Percentiles rank a stretch among this genome's conserved stretches.
These are phyloP conservation scores for Herpotrichia juniperi DNA, from an alignment of 2,329 filamentous ascomycete genomes.

Conservation along the genomic window DNA sequence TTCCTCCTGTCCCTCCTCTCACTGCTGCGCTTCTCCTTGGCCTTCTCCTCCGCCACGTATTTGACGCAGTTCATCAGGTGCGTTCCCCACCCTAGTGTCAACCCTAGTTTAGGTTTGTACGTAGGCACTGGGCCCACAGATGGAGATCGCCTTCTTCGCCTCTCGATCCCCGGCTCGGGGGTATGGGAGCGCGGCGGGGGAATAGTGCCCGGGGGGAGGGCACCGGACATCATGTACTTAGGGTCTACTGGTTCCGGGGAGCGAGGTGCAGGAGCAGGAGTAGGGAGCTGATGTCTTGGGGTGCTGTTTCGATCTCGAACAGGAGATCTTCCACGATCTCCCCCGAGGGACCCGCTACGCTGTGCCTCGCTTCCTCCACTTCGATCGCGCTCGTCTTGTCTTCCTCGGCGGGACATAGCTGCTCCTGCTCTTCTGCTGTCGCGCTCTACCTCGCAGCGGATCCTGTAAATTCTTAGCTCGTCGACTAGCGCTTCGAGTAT, in stretches of 20 bases:
- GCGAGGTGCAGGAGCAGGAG: background rate
- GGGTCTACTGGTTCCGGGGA: background rate
- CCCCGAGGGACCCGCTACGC: background rate
- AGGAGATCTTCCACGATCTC: background rate
- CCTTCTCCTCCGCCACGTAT: conserved; percentile 29
- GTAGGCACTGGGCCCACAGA: conserved; percentile 19
- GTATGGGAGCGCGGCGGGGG: background rate
- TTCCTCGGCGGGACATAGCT: too few relatives aligned
- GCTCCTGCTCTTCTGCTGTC: background rate
- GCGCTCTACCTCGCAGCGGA: background rate
- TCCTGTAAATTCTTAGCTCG: background rate
- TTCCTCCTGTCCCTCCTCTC: background rate
- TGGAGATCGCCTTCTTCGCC: background rate
- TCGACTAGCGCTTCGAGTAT: background rate
- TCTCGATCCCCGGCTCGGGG: background rate
- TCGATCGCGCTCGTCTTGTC: background rate
- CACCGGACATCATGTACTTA: conserved; percentile 1
- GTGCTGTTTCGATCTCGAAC: background rate
- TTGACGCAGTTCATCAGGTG: conserved; percentile 26
- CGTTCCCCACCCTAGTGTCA: conserved; percentile 22
- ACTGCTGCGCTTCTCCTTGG: conserved; percentile 19
- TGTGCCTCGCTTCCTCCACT: too few relatives aligned
- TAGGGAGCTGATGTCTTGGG: background rate
- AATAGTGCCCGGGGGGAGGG: background rate
- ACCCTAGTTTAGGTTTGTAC: conserved; percentile 18